Conservation (phyloP, 1,284 basidiomycete species). For the Naganishia sp. region DNA sequence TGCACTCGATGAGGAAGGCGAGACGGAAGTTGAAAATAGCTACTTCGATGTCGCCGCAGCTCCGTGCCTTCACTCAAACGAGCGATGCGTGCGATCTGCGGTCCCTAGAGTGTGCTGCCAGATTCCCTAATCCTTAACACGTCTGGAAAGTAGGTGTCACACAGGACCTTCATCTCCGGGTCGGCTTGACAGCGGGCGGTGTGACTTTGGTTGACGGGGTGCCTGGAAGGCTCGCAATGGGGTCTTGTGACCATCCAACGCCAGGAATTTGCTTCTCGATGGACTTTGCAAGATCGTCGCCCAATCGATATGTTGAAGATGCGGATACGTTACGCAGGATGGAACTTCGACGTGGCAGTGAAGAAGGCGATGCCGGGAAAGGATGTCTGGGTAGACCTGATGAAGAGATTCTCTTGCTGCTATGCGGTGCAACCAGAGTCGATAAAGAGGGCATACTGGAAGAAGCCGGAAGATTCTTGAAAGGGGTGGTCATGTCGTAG, state of each 20-base stretch:
- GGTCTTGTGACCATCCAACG: not conserved
- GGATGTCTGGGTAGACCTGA: not conserved
- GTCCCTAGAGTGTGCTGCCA: too few relatives aligned
- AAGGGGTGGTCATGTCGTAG: not conserved
- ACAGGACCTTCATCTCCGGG: too few relatives aligned
- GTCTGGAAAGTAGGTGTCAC: too few relatives aligned
- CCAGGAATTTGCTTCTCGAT: not conserved
- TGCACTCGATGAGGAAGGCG: too few relatives aligned
- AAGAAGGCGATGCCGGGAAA: not conserved
- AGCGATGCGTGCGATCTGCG: too few relatives aligned
- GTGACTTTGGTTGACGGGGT: too few relatives aligned
- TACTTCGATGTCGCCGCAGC: too few relatives aligned
- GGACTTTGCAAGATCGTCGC: not conserved
- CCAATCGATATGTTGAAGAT: slow-evolving; percentile 15
- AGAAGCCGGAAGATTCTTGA: not conserved
- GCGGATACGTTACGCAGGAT: slow-evolving; percentile 25
- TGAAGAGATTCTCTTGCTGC: not conserved
- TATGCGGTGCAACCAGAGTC: not conserved
- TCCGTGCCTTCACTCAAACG: too few relatives aligned
- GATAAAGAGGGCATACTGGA: slow-evolving; percentile 11
- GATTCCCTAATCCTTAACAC: too few relatives aligned
- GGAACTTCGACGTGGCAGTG: slow-evolving; percentile 6
- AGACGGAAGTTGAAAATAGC: too few relatives aligned
- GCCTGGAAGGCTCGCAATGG: too few relatives aligned
- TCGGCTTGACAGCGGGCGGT: too few relatives aligned